Base-by-base conservation (phyloP, 1,139 yeast species). In the Taphrina confusa region DNA sequence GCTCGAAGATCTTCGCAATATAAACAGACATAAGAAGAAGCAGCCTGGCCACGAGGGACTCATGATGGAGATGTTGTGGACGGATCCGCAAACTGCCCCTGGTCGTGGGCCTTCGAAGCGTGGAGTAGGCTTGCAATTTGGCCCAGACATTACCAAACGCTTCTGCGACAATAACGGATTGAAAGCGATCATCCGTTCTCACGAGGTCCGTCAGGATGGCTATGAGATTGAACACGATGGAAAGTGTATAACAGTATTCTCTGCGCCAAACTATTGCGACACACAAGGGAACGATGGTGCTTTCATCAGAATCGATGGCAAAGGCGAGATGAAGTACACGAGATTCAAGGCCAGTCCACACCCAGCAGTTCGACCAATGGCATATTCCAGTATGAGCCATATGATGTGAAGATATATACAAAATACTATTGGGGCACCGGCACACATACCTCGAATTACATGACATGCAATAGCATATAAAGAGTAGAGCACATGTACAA, bases 21-120 rank as follows among this genome's bases (percentile, higher is more conserved):
- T 85, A 65, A 83, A 90, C 70, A 76, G 96, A 65, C 82, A 83
- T 72, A 66, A 68, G 14, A 81, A 83, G 55, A 78, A 82, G 27
- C 97, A 90, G 74, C 97, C 97, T 18, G 94, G 96, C 47, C 81
- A 84, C 67, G 90, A 86, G 62, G 98, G 98, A 8, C 76, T 89
- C 51, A 95, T 94, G 72, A 92, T 91, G 97, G 98, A 92, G 70
- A 79, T 94, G 71, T 77, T 92, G 63, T 92, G 99, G 99, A 88
- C 97, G 0, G 99, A 92, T 72, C 99, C 99, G 0, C 97, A 90
- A 72, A 77, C 78, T 0, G 77, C 74, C 9, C 75, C 80, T 16
- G 98, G 98, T 12, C 80, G 95, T 54, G 82, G 90, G 0, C 89
- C 95, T 3, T 87, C 95, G 23, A 90, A 90, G 74, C 82, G 99